Conservation (phyloP, 257 asterid genomes). For the Solanum pennellii region DNA sequence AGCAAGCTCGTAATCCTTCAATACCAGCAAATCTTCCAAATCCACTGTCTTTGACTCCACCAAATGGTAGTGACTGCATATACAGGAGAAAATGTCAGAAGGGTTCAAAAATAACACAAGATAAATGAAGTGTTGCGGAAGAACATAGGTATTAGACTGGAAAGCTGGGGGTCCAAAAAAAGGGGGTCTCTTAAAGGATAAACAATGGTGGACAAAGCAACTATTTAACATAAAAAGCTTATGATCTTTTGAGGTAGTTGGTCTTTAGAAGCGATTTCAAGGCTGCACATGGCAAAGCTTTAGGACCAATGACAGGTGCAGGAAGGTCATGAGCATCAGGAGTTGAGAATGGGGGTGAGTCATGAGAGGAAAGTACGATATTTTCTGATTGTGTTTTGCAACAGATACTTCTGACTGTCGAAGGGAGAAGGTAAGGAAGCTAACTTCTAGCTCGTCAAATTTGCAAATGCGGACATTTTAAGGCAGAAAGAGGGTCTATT, state of each 20-base stretch:
- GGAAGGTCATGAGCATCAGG: neutral
- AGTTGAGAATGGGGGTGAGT: neutral
- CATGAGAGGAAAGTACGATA: neutral
- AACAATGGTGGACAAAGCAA: neutral
- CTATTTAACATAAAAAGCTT: neutral
- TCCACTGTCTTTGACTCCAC: conserved; percentile 95
- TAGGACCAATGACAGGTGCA: neutral
- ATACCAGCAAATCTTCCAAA: conserved; percentile 96
- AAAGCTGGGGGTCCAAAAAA: neutral
- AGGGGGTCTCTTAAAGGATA: neutral
- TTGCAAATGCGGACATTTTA: neutral
- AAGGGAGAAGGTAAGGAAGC: neutral
- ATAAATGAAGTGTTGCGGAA: no score
- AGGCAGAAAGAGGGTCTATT: neutral
- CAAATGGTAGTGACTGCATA: conserved; percentile 90
- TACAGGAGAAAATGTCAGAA: neutral
- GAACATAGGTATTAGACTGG: neutral
- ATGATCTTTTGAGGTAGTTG: neutral
- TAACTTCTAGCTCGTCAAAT: neutral
- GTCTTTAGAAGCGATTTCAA: neutral
- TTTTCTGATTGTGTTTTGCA: neutral
- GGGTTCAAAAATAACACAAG: neutral
- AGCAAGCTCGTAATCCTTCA: conserved; percentile 96
- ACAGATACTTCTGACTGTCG: neutral
- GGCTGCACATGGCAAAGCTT: neutral